Percentiles rank a stretch among this genome's conserved stretches.
phyloP scores from a whole-genome alignment of 192 early-diverging fungal genomes.

The Entomortierella parvispora region DNA sequence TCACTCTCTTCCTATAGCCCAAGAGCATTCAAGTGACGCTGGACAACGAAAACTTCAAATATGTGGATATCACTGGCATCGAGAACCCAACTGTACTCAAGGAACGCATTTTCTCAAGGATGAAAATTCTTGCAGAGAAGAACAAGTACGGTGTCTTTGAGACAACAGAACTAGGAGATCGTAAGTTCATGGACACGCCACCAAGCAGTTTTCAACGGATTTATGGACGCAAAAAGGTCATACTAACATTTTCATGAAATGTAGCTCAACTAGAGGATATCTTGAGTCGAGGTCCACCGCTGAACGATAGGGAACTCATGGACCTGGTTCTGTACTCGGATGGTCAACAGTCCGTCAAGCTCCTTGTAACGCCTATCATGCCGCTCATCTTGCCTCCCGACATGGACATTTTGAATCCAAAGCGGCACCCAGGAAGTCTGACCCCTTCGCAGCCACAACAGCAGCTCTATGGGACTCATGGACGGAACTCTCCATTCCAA shows the following conservation, averaged over 20 bases:
- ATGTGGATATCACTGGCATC: constrained; percentile 42
- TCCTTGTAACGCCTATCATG: constrained; percentile 47
- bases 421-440: constrained; percentile 22
- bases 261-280: constrained; percentile 25
- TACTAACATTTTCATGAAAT: neutral
- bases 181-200: constrained; percentile 14
- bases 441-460: constrained; percentile 10
- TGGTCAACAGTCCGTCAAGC: constrained; percentile 41
- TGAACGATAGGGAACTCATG: constrained; percentile 34
- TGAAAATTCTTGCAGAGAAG: constrained; percentile 49
- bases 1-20: constrained; percentile 18
- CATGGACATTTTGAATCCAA: constrained; percentile 46
- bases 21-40: constrained; percentile 48
- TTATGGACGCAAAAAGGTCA: neutral
- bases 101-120: constrained; percentile 48
- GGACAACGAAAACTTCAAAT: constrained; percentile 49
- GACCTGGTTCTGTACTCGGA: constrained; percentile 25
- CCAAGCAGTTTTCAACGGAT: neutral
- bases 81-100: constrained; percentile 48
- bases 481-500: constrained; percentile 37
- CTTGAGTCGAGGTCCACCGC: constrained; percentile 23
- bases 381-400: constrained; percentile 41
- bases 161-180: constrained; percentile 44
- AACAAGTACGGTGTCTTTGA: constrained; percentile 52
- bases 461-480: constrained; percentile 18